phyloP scores from a whole-genome alignment of 768 basidiomycete genomes.

The Crassisporium funariophilum region DNA sequence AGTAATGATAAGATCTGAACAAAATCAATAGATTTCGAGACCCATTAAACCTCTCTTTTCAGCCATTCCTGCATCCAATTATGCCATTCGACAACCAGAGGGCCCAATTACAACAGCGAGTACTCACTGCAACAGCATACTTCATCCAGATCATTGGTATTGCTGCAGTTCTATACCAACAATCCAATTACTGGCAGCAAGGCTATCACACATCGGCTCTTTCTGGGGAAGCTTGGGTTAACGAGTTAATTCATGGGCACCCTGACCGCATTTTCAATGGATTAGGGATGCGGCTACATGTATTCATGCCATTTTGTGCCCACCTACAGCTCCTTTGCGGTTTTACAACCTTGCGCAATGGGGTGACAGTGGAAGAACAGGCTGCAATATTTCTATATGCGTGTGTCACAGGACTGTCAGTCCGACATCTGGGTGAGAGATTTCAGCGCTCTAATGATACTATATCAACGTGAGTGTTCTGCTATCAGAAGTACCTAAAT shows the following conservation, averaged over 20 bases:
- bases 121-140: conserved; percentile 1
- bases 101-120: neutral
- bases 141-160: conserved; percentile 1
- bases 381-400: conserved; percentile 26
- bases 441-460: conserved; percentile 23
- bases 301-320: conserved; percentile 1
- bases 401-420: conserved; percentile 17
- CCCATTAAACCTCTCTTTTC: neutral
- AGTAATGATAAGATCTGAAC: conserved; percentile 1
- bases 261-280: conserved; percentile 1
- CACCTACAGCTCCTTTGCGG: neutral
- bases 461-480: conserved; percentile 8
- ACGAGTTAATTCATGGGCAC: neutral
- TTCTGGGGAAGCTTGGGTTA: conserved; percentile 1
- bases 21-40: neutral
- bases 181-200: conserved; percentile 3
- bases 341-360: neutral
- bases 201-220: neutral
- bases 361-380: conserved; percentile 17
- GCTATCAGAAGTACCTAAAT: neutral
- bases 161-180: neutral
- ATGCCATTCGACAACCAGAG: neutral
- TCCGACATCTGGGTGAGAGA: conserved; percentile 20
- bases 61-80: neutral
- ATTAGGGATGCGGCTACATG: conserved; percentile 1